Base-by-base conservation (phyloP, 345 rosid species). In the Turritis glabra region DNA sequence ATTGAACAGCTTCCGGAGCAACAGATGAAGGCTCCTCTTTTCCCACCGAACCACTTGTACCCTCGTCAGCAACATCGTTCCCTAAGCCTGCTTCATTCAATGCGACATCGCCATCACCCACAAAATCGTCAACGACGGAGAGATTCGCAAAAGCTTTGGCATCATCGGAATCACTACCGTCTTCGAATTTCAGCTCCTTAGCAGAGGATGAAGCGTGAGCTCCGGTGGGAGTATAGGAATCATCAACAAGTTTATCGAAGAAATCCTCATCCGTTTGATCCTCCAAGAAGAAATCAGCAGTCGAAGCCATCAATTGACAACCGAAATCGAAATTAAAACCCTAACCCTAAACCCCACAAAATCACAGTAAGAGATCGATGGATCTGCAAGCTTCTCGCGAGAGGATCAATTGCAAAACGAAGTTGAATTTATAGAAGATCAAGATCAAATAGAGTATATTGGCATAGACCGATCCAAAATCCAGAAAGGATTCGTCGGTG, bases 231-330 rank as follows among this genome's bases (percentile, higher is more conserved):
- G 68, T 26, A 68, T 37, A 67, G 43, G 89, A 83, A 51, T 88
- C 97, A 22, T 92, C 90, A 38, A 92, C 98, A 73, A 95, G 87
- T 66, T 89, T 89, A 78, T 95, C 94, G 62, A 95, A 95, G 87
- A 95, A 95, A 86, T 92, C 98, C 84, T 88, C 96, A 29, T 96
- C 99, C 67, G 94, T 89, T 84, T 90, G 94, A 90, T 96, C 99
- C 87, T 92, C 99, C 89, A 89, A 59, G 80, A 74, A 81, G 41
- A 85, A 86, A 67, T 94, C 87, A 88, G 91, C 80, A 85, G 70
- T 85, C n/a, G 90, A 84, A 82, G 91, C 96, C 99, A 95, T 95
- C 60, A 75, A 66, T 75, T 19, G 27, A 51, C 38, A 69, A 69
- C n/a, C 9, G 18, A 64, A 35, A 52, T 11, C 19, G 43, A 2